Percentiles rank a stretch among this genome's conserved stretches.
These are phyloP conservation scores for Corynascus novoguineensis DNA, from an alignment of 495 filamentous ascomycete genomes.

Conservation along the genomic window DNA sequence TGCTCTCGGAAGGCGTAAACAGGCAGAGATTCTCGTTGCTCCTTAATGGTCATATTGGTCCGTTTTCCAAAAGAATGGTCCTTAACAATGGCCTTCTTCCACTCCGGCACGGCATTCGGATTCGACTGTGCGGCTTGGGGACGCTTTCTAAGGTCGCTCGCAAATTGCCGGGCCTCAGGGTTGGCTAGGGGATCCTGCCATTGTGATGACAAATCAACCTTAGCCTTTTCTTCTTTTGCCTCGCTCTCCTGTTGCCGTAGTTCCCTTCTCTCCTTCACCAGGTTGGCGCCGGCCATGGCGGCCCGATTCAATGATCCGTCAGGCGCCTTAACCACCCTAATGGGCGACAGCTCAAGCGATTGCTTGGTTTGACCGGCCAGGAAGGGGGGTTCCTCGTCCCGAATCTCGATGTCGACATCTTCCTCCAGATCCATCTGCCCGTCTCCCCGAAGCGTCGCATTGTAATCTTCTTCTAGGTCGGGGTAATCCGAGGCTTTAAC, in stretches of 20 bases:
- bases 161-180: constrained; percentile 79
- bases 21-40: constrained; percentile 86
- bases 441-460: constrained; percentile 78
- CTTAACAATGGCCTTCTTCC: constrained; percentile 81
- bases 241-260: constrained; percentile 82
- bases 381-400: constrained; percentile 95
- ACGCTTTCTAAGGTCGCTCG: constrained; percentile 66
- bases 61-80: constrained; percentile 79
- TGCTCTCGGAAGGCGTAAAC: constrained; percentile 87
- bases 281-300: constrained; percentile 81
- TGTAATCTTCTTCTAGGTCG: constrained; percentile 90
- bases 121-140: constrained; percentile 34
- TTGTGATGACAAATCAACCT: constrained; percentile 82
- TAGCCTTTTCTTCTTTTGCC: constrained; percentile 69
- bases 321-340: constrained; percentile 92
- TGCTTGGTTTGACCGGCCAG: constrained; percentile 94
- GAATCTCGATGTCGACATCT: constrained; percentile 94
- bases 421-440: constrained; percentile 91
- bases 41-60: constrained; percentile 88
- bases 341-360: constrained; percentile 87
- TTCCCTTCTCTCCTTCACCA: constrained; percentile 90
- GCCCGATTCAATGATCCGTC: constrained; percentile 94
- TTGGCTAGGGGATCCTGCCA: constrained; percentile 96
- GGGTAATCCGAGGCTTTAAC: constrained; percentile 88
- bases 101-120: constrained; percentile 74